Percentiles rank a stretch among this genome's conserved stretches.
Conservation (phyloP, 352 stramenopile species). For the Blastocystis sp. region DNA sequence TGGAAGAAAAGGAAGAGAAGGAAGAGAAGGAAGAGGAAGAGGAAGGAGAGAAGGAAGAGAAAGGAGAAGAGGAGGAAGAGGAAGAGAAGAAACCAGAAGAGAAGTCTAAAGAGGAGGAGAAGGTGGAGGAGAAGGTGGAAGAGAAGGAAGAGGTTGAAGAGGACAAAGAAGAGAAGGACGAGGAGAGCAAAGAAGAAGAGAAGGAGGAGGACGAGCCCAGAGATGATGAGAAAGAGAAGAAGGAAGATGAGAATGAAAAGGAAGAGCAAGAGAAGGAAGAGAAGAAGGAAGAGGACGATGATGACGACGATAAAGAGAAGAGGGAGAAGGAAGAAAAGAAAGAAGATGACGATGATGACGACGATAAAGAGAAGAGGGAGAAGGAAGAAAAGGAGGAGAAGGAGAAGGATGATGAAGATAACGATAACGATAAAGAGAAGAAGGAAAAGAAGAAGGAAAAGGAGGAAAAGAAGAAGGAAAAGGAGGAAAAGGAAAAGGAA, state of each 20-base stretch:
- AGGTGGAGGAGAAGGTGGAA: not conserved
- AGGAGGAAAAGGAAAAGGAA: slow-evolving; percentile 19
- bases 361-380: slow-evolving; percentile 8
- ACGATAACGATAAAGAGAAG: slow-evolving; percentile 25
- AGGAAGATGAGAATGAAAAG: not conserved
- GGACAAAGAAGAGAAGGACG: slow-evolving; percentile 3
- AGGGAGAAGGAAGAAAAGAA: slow-evolving; percentile 1
- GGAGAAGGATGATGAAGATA: not conserved
- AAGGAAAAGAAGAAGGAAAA: slow-evolving; percentile 24
- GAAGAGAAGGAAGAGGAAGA: not conserved
- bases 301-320: not conserved
- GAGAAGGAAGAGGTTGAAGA: not conserved
- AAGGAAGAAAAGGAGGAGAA: slow-evolving; percentile 5
- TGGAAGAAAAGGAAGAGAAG: not conserved
- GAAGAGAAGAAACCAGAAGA: not conserved
- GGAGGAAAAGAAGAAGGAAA: slow-evolving; percentile 29
- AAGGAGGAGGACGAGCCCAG: not conserved
- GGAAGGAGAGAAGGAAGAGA: not conserved
- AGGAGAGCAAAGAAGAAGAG: not conserved
- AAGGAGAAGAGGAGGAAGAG: not conserved
- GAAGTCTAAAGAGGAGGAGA: not conserved
- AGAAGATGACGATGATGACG: not conserved
- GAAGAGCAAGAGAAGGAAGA: slow-evolving; percentile 36
- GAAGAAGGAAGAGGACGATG: not conserved
- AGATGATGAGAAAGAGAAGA: not conserved